Base-by-base conservation (phyloP, 768 basidiomycete species). In the Boletellus sp. region DNA sequence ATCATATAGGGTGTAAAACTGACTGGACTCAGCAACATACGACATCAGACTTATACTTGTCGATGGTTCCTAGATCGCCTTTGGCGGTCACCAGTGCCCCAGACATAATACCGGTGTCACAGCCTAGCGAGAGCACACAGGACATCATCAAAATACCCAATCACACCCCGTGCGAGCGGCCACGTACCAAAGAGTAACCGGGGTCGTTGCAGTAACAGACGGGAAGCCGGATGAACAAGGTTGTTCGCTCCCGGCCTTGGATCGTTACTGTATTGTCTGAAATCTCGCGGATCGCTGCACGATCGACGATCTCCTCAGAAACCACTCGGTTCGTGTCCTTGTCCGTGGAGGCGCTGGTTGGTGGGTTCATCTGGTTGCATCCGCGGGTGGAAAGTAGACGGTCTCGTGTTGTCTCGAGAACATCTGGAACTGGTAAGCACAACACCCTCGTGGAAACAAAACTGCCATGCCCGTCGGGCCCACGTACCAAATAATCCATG, bases 81-180 rank as follows among this genome's bases (percentile, higher is more conserved):
- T 80, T 77, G 48, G 90, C 87, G 10, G 79, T 83, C 20, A 89
- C 85, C 31, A 90, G 74, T n/a, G 87, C 84, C 23, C 88, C 88
- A 48, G 85, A 87, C 19, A 90, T 84, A 33, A 87, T 83, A 37
- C 87, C 87, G 10, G 87, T 90, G 61, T 90, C 87, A 58, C 89
- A 90, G 22, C 87, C 86, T 88, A 51, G 15, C 20, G 22, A 40
- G 24, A 8, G 1, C 10, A 6, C 63, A 23, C n/a, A 62, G 24
- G 3, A 20, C 26, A 15, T 5, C 32, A 40, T 28, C 11, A 28
- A 10, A n/a, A 28, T 11, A 11, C 28, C 9, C 9, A 28, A 11
- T 10, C 28, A 7, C 28, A n/a, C n/a, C 9, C 28, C 3, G 26
- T 26, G 9, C 26, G 28, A 28, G 9, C 28, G 11, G 5, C 28